A percentile compares a stretch with the other conserved stretches of the same genome.
These are phyloP conservation scores for Galeopsis tetrahit DNA, from an alignment of 257 asterid species.

Conservation along the genomic window DNA sequence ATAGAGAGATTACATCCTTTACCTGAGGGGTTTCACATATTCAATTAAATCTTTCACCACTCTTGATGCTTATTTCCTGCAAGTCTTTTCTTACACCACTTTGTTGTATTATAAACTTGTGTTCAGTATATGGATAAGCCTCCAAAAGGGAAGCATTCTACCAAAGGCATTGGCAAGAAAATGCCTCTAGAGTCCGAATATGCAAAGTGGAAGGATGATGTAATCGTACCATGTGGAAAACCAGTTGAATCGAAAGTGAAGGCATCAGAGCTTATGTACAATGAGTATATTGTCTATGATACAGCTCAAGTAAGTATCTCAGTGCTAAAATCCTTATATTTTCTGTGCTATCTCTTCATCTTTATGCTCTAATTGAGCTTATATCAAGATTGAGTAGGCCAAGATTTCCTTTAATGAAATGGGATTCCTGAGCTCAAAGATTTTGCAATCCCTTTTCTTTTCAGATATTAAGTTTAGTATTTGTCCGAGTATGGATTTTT, in stretches of 20 bases:
- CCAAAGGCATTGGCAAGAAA: conserved; percentile 90
- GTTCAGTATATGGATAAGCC: conserved; percentile 91
- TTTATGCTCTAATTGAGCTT: not conserved
- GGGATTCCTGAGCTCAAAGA: not conserved
- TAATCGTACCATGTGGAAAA: conserved; percentile 89
- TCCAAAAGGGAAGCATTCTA: conserved; percentile 89
- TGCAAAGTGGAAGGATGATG: conserved; percentile 80
- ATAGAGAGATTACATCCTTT: not conserved
- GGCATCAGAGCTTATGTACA: conserved; percentile 86
- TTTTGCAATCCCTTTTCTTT: not conserved
- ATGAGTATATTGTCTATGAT: conserved; percentile 89
- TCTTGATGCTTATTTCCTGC: conserved; percentile 8
- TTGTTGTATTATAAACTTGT: conserved; percentile 22
- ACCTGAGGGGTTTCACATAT: not conserved
- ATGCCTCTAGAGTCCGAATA: conserved; percentile 73
- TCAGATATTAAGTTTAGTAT: not conserved
- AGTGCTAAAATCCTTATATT: not conserved
- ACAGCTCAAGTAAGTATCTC: conserved; percentile 78
- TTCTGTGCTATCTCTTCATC: not conserved
- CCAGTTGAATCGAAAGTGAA: conserved; percentile 72
- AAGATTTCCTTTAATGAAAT: not conserved
- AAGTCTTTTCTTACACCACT: not conserved
- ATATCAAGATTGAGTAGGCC: not conserved
- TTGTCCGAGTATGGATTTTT: not conserved
- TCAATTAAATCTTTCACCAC: not conserved